Evolutionary conservation across 768 basidiomycete genomes (phyloP).

Genomic region (Hericium rajendrae): DNA sequence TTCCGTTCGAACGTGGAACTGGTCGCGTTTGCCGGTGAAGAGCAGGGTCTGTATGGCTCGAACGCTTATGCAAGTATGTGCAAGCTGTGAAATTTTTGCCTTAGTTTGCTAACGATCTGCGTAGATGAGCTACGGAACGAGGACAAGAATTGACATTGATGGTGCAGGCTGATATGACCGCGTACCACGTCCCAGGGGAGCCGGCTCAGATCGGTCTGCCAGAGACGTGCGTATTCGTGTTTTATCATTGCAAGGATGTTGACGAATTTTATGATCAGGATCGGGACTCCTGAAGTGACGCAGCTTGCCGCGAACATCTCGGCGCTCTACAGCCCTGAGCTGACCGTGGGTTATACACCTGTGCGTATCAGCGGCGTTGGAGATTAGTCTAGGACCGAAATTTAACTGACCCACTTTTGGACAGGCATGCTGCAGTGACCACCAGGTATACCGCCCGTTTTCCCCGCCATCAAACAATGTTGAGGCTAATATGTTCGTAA

Average conservation of each 20-base stretch:
- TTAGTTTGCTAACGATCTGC: not conserved
- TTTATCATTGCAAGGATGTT: not conserved
- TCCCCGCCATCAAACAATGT: not conserved
- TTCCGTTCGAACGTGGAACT: slow-evolving; percentile 77
- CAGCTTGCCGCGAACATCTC: slow-evolving; percentile 70
- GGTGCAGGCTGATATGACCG: slow-evolving; percentile 91
- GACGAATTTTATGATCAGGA: slow-evolving; percentile 33
- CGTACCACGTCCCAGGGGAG: slow-evolving; percentile 70
- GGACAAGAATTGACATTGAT: slow-evolving; percentile 68
- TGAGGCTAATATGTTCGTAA: not conserved
- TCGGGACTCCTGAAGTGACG: slow-evolving; percentile 69
- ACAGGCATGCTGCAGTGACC: slow-evolving; percentile 85
- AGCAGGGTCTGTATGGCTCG: slow-evolving; percentile 80
- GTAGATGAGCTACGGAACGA: slow-evolving; percentile 48
- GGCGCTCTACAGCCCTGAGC: slow-evolving; percentile 71
- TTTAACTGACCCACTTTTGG: not conserved
- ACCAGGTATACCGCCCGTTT: slow-evolving; percentile 43
- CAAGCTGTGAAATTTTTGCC: too few species aligned
- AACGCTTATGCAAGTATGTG: slow-evolving; percentile 68
- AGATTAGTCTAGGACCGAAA: not conserved
- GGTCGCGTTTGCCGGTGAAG: slow-evolving; percentile 83
- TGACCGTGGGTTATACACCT: slow-evolving; percentile 56
- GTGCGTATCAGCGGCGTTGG: slow-evolving; percentile 25
- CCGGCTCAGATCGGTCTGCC: slow-evolving; percentile 80
- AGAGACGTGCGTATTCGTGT: slow-evolving; percentile 36